Conservation (phyloP, 2,329 filamentous ascomycete species). For the Parafenestella ontariensis region DNA sequence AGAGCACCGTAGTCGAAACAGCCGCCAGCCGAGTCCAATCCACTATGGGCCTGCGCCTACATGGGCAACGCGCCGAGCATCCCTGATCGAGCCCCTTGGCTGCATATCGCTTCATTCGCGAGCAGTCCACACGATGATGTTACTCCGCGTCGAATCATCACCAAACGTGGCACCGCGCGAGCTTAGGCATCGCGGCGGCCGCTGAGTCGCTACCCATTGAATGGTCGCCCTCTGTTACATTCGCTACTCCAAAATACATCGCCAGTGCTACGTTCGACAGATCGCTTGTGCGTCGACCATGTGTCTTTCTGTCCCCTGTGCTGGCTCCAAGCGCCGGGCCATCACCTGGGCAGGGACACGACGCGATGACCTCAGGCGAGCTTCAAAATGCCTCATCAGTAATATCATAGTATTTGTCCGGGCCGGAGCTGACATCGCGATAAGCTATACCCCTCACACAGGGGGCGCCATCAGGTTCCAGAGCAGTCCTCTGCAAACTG, state of each 20-base stretch:
- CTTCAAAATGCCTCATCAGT: conserved; percentile 7
- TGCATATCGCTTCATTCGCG: conserved; percentile 18
- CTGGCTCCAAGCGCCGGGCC: conserved; percentile 4
- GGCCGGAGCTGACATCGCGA: conserved; percentile 7
- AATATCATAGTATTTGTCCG: conserved; percentile 1
- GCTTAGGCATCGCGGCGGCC: conserved; percentile 1
- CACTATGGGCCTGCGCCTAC: conserved; percentile 15
- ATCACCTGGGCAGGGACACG: conserved; percentile 3
- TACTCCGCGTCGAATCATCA: conserved; percentile 27
- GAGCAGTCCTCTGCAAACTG: conserved; percentile 1
- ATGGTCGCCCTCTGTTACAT: conserved; percentile 21
- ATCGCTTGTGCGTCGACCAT: background rate
- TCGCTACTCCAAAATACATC: conserved; percentile 5
- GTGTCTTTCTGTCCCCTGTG: conserved; percentile 1
- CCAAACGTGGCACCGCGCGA: conserved; percentile 20
- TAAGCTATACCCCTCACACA: background rate
- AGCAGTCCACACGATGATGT: conserved; percentile 10
- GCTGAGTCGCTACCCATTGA: conserved; percentile 7
- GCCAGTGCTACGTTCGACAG: conserved; percentile 10
- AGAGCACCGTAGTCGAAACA: conserved; percentile 19
- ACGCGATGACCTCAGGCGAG: conserved; percentile 14
- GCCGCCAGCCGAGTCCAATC: conserved; percentile 22
- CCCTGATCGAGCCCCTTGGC: conserved; percentile 8
- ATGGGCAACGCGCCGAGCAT: conserved; percentile 12
- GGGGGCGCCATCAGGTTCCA: conserved; percentile 2